Evolutionary conservation across 129 eudicot species (phyloP).

Genomic region (Helianthus annuus): DNA sequence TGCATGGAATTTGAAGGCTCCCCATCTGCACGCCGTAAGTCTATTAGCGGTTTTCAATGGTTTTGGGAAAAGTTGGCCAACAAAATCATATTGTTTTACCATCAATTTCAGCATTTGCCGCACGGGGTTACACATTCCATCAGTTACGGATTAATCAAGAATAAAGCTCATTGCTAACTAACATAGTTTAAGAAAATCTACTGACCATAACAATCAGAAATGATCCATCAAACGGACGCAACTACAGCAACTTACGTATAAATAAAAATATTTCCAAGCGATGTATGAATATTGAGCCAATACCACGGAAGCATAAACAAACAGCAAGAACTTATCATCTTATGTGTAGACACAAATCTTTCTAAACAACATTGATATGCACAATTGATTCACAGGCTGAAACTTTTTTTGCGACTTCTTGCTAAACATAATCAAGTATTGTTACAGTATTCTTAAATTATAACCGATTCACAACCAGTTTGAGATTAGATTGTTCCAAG

Average conservation of each 20-base stretch:
- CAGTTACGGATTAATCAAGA: constrained; percentile 5
- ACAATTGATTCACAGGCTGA: constrained; percentile 8
- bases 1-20: constrained; percentile 40
- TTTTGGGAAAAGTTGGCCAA: background rate
- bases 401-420: background rate
- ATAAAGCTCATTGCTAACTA: constrained; percentile 15
- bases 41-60: constrained; percentile 8
- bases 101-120: background rate
- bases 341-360: background rate
- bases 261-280: background rate
- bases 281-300: background rate
- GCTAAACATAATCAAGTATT: background rate
- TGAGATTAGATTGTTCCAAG: background rate
- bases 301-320: background rate
- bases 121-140: background rate
- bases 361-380: constrained; percentile 8
- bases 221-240: background rate
- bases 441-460: background rate
- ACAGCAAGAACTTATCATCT: background rate
- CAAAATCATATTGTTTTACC: constrained; percentile 3
- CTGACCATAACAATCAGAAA: constrained; percentile 5
- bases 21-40: constrained; percentile 50
- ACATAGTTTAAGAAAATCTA: constrained; percentile 1
- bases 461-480: constrained; percentile 3
- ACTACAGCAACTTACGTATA: background rate